phyloP scores from a whole-genome alignment of 78 protist genomes.

The Andalucia godoyi region DNA sequence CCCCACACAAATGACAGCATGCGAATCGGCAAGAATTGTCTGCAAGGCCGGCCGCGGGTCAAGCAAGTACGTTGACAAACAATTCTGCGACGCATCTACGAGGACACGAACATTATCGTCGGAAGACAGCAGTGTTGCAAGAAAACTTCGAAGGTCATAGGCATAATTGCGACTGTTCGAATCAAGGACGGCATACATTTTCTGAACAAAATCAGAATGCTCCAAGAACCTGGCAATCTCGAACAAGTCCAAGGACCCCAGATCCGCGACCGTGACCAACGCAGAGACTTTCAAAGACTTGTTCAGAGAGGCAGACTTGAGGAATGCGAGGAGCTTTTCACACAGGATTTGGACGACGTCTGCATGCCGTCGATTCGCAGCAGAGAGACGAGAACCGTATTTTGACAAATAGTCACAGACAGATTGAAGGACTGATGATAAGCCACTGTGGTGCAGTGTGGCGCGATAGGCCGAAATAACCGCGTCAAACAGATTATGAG shows the following conservation, averaged over 20 bases:
- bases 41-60: slow-evolving; percentile 9
- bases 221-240: no score
- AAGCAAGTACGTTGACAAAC: not conserved
- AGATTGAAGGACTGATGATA: not conserved
- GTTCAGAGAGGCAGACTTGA: not conserved
- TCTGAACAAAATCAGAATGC: no score
- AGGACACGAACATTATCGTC: slow-evolving; percentile 13
- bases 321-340: not conserved
- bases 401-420: slow-evolving; percentile 1
- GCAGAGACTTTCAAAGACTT: not conserved
- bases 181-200: no score
- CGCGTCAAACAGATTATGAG: slow-evolving; percentile 61
- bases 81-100: not conserved
- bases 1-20: slow-evolving; percentile 43
- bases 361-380: slow-evolving; percentile 1
- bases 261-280: no score
- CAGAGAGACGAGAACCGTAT: slow-evolving; percentile 12
- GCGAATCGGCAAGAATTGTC: slow-evolving; percentile 3
- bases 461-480: slow-evolving; percentile 27
- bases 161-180: not conserved
- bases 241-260: no score
- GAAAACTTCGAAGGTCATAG: slow-evolving; percentile 9
- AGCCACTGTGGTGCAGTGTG: not conserved
- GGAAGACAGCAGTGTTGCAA: slow-evolving; percentile 6
- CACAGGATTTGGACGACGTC: slow-evolving; percentile 1